Percentiles rank a stretch among this genome's conserved stretches.
Conservation (phyloP, 768 basidiomycete genomes). For the Mycena belliarum region DNA sequence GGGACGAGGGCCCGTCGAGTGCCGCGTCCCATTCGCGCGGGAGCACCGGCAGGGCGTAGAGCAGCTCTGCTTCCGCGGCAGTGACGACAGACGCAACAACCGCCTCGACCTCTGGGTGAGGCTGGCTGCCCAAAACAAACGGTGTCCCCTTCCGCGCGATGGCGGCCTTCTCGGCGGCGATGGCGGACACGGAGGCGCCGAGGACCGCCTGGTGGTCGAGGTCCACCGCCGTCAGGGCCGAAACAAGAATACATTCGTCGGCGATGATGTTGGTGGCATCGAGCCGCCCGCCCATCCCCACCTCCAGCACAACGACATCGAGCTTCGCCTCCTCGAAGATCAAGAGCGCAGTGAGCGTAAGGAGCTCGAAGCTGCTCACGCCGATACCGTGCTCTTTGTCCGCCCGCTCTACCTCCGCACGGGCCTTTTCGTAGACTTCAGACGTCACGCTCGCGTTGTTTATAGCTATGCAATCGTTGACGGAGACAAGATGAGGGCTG, state of each 20-base stretch:
- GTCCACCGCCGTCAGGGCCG: constrained; percentile 85
- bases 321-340: constrained; percentile 71
- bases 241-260: constrained; percentile 65
- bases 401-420: constrained; percentile 48
- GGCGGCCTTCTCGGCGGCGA: constrained; percentile 80
- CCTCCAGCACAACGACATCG: constrained; percentile 87
- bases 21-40: constrained; percentile 35
- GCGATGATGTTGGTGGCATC: constrained; percentile 94
- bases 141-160: constrained; percentile 67
- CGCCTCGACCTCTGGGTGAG: constrained; percentile 46
- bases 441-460: constrained; percentile 53
- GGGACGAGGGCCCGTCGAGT: constrained; percentile 34
- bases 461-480: constrained; percentile 77
- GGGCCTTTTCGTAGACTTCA: constrained; percentile 47
- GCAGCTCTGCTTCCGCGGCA: constrained; percentile 42
- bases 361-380: constrained; percentile 79
- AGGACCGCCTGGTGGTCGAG: constrained; percentile 93
- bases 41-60: constrained; percentile 37
- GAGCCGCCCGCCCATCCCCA: constrained; percentile 89
- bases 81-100: constrained; percentile 46
- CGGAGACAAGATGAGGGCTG: constrained; percentile 83
- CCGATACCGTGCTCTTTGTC: constrained; percentile 44
- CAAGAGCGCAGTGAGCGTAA: constrained; percentile 78
- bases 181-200: constrained; percentile 71
- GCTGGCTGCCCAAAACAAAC: constrained; percentile 70